Conservation (phyloP, 805 yeast species). For the Saturnispora besseyi region DNA sequence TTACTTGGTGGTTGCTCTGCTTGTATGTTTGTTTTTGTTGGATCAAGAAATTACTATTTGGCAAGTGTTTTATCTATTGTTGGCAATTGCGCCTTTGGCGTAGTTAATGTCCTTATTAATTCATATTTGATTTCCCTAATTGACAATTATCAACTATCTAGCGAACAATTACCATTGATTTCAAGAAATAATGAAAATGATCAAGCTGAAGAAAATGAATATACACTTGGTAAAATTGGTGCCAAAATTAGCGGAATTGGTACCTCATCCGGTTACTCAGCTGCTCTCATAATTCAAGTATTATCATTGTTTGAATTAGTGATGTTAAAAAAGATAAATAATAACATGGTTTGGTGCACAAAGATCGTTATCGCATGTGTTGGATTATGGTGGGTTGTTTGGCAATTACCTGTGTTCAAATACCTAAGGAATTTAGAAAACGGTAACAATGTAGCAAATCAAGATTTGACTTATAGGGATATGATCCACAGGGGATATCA, state of each 20-base stretch:
- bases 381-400: constrained; percentile 71
- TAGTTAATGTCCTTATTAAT: constrained; percentile 72
- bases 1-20: constrained; percentile 49
- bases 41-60: constrained; percentile 36
- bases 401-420: constrained; percentile 52
- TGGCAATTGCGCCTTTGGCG: constrained; percentile 66
- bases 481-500: constrained; percentile 45
- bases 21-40: constrained; percentile 33
- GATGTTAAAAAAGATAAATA: constrained; percentile 6
- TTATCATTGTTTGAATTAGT: constrained; percentile 40
- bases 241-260: constrained; percentile 58
- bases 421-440: constrained; percentile 27
- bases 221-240: constrained; percentile 32
- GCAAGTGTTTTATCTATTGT: constrained; percentile 46
- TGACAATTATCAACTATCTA: constrained; percentile 26
- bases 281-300: constrained; percentile 62
- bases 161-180: neutral
- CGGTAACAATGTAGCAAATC: neutral
- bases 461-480: neutral
- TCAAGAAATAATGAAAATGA: neutral
- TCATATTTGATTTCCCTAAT: constrained; percentile 60
- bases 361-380: constrained; percentile 54
- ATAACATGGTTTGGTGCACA: constrained; percentile 32
- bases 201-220: constrained; percentile 5
- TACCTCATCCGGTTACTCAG: constrained; percentile 58